Evolutionary conservation across 2,329 filamentous ascomycete species (phyloP), one percentile per base, ranked within the genome.

Genomic region (Diaporthe sp.): DNA sequence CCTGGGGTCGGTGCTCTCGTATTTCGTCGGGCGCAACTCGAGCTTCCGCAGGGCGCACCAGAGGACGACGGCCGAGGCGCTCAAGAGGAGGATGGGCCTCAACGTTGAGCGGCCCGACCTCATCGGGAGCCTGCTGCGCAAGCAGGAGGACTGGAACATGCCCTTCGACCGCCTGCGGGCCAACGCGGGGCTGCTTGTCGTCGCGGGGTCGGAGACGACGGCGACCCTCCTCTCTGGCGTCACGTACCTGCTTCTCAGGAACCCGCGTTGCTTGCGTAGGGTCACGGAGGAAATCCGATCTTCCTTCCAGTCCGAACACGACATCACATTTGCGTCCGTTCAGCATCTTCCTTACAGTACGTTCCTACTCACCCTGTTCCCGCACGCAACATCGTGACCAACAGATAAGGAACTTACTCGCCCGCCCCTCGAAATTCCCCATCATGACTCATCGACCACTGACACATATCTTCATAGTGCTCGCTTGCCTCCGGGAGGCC

Each of bases 261-360:
- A 85, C 53, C 84, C 83, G 0, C 68, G 78, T 0, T 77, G 75
- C 1, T 76, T 84, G 13, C 51, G 80, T 8, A 84, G 79, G 42
- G 65, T 88, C 15, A 80, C 80, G 4, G 55, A 81, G 0, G 87
- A 89, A 78, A 79, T 88, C 5, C 83, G 85, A 2, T 77, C 79
- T 0, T 25, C 80, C 0, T 86, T 87, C 72, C 73, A 78, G 7
- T 77, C 72, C 0, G 81, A 84, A 49, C 80, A 83, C 2, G 83
- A 86, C 8, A 87, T 88, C 70, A 82, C 79, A 15, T 78, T 85
- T 17, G 70, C 76, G 1, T 81, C 80, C 7, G 79, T 83, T 5
- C 77, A 79, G 60, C 77, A 80, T 17, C 78, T 87, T 0, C 74
- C 79, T 6, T 87, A 87, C 71, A 79, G 79, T 89, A 39, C 81